Evolutionary conservation across 148 eudicot genomes (phyloP), one percentile per base, ranked within the genome.

Genomic region (Rheum nobile): DNA sequence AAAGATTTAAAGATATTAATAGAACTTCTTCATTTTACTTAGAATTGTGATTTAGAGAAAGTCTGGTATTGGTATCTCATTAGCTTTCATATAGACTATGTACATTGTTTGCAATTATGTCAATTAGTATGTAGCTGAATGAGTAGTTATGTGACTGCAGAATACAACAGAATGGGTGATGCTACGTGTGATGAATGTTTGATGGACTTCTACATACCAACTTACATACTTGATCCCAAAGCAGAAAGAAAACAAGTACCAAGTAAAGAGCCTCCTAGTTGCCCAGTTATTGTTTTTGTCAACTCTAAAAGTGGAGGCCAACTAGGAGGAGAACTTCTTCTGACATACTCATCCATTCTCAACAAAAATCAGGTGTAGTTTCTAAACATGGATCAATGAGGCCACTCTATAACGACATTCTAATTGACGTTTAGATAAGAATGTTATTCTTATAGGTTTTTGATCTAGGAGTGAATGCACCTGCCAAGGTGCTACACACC

Each of bases 251-350:
- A 21, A 22, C 22, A 50, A 19, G 19, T 32, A 67, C 21, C 41
- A 2, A 67, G 71, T 67, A 54, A 22, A 22, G 57, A 41, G 0
- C 71, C 47, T 41, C 71, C 74, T 0, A 42, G 72, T 31, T 80
- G 82, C 54, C 82, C 82, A 4, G 79, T 80, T 38, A 52, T 80
- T 32, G 82, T 80, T 26, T 80, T 80, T 67, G 76, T 80, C 71
- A 80, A 80, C 52, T 76, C 79, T 7, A 80, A 55, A 74, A 80
- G 82, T 67, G 82, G 82, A 24, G 79, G 82, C 34, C 82, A 80
- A 67, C 79, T 80, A 8, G 82, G 82, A 28, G 82, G 79, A 38
- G 79, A 80, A 11, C 82, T 80, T 73, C 82, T 80, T 17, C 22
- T 39, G 24, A 76, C 76, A 71, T 80, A 80, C 47, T 21, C 69